Percentiles rank a stretch among this genome's conserved stretches.
These are phyloP conservation scores for Cenchrus americanus DNA, from an alignment of 176 grass and related monocot genomes.

Conservation along the genomic window DNA sequence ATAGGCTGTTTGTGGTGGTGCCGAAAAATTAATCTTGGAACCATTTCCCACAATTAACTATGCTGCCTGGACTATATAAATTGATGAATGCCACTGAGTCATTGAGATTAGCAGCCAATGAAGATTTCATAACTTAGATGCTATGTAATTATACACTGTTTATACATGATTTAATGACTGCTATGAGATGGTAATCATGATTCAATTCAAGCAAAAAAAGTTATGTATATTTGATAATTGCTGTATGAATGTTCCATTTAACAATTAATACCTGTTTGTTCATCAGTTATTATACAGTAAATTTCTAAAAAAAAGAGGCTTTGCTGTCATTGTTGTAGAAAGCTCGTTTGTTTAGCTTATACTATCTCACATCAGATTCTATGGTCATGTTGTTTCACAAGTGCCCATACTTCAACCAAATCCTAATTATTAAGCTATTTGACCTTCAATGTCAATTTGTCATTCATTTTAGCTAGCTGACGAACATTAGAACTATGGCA, in stretches of 20 bases:
- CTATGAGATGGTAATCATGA: not conserved
- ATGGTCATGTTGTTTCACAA: not conserved
- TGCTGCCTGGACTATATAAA: not conserved
- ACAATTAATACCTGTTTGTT: not conserved
- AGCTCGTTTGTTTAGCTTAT: not conserved
- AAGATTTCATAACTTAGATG: conserved; percentile 2
- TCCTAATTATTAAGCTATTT: not conserved
- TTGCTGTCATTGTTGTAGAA: not conserved
- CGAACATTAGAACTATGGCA: not conserved
- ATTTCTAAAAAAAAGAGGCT: not conserved
- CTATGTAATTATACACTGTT: conserved; percentile 20
- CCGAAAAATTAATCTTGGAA: conserved; percentile 6
- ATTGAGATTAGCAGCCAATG: not conserved
- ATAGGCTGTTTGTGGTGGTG: not conserved
- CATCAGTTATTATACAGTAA: conserved; percentile 2
- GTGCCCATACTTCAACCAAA: not conserved
- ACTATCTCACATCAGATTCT: not conserved
- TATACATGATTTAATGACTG: not conserved
- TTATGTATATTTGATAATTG: not conserved
- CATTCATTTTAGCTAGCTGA: not conserved
- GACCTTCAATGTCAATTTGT: not conserved
- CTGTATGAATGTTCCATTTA: conserved; percentile 8
- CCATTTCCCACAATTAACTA: conserved; percentile 5
- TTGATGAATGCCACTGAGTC: not conserved
- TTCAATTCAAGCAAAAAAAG: not conserved